These are phyloP conservation scores for Aspergillus sparsus DNA, from an alignment of 495 filamentous ascomycete species.

Conservation along the genomic window DNA sequence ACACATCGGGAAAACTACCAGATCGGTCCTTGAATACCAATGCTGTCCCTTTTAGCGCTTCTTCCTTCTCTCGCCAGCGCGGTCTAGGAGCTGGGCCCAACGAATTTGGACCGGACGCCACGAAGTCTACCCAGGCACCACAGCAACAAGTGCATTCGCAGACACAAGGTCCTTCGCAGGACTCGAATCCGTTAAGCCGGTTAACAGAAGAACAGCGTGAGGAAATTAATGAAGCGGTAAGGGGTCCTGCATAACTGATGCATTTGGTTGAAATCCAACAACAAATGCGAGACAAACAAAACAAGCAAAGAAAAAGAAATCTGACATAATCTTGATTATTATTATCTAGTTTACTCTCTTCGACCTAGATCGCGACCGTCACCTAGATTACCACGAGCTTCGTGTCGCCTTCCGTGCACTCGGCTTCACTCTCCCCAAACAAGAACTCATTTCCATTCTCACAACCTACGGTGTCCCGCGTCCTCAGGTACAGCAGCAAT, in stretches of 20 bases:
- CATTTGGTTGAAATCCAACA: background rate
- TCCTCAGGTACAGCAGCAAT: conserved; percentile 49
- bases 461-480: conserved; percentile 69
- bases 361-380: conserved; percentile 92
- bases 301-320: background rate
- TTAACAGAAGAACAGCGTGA: conserved; percentile 85
- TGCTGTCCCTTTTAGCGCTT: conserved; percentile 50
- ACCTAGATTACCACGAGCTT: conserved; percentile 96
- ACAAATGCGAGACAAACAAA: too few relatives aligned
- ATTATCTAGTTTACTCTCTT: conserved; percentile 81
- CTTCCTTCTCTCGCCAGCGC: conserved; percentile 45
- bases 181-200: conserved; percentile 50
- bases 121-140: background rate
- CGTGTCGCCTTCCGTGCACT: conserved; percentile 96
- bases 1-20: conserved; percentile 49
- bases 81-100: conserved; percentile 29
- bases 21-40: conserved; percentile 49
- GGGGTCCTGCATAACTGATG: conserved; percentile 23
- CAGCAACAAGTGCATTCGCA: conserved; percentile 34
- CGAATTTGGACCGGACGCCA: conserved; percentile 35
- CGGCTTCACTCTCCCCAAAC: conserved; percentile 85
- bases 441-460: conserved; percentile 75
- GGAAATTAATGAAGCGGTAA: conserved; percentile 86
- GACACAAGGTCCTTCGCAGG: conserved; percentile 41
- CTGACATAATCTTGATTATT: background rate